phyloP scores from a whole-genome alignment of 345 rosid genomes.

The Salix koriyanagi region DNA sequence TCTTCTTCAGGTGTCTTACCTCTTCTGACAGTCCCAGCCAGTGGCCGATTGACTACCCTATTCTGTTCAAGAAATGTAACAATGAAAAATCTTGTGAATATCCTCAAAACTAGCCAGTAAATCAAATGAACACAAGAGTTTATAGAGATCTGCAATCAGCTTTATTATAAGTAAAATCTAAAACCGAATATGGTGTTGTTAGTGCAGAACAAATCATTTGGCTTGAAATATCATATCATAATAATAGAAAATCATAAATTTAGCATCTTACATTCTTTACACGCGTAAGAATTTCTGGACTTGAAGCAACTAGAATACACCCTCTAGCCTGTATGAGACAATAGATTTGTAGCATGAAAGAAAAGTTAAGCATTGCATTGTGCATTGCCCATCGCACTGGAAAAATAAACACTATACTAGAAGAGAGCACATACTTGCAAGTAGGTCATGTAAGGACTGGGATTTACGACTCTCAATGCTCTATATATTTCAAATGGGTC shows the following conservation, averaged over 20 bases:
- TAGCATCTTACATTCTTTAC: conserved; percentile 56
- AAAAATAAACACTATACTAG: background rate
- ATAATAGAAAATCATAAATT: background rate
- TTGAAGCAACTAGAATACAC: conserved; percentile 79
- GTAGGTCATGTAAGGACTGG: conserved; percentile 91
- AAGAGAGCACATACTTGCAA: conserved; percentile 50
- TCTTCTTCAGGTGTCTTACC: conserved; percentile 68
- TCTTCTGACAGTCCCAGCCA: conserved; percentile 81
- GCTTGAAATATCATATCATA: background rate
- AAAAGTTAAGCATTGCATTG: background rate
- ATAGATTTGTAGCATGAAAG: background rate
- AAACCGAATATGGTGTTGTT: background rate
- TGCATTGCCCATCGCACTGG: background rate
- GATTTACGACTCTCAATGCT: conserved; percentile 82
- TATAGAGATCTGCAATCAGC: background rate
- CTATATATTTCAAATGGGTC: conserved; percentile 89
- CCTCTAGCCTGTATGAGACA: conserved; percentile 63
- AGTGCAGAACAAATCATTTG: background rate
- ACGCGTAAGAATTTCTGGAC: conserved; percentile 89
- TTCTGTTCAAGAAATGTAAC: conserved; percentile 35
- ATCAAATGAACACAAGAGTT: background rate
- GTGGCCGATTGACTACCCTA: conserved; percentile 75
- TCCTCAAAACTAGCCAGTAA: background rate
- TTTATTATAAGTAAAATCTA: background rate
- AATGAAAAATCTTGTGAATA: background rate